phyloP scores from a whole-genome alignment of 805 yeast species.

The Suhomyces sp. region DNA sequence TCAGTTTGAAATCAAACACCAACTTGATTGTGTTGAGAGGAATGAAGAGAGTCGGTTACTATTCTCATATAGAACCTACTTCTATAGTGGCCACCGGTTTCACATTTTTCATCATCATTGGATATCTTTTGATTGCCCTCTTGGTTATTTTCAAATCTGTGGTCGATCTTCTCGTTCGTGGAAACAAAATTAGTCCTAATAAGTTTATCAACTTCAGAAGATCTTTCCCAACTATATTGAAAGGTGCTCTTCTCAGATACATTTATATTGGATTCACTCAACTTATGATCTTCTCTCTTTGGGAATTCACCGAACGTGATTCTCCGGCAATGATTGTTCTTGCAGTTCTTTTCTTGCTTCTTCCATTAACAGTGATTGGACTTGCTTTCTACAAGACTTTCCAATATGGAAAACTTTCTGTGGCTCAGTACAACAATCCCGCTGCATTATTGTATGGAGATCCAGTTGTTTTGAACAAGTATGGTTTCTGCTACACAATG shows the following conservation, averaged over 20 bases:
- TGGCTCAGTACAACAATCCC: conserved; percentile 64
- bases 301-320: conserved; percentile 82
- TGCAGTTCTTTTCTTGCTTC: conserved; percentile 66
- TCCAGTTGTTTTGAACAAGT: conserved; percentile 64
- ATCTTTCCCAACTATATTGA: conserved; percentile 59
- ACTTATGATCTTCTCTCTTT: conserved; percentile 69
- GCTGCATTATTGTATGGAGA: conserved; percentile 88
- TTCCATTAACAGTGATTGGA: conserved; percentile 56
- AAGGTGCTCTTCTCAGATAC: conserved; percentile 77
- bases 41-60: conserved; percentile 76
- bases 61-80: conserved; percentile 76
- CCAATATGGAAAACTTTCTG: conserved; percentile 60
- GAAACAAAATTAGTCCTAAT: conserved; percentile 48
- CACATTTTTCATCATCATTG: conserved; percentile 77
- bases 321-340: conserved; percentile 86
- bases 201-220: conserved; percentile 49
- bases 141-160: conserved; percentile 54
- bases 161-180: conserved; percentile 45
- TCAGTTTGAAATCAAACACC: conserved; percentile 47
- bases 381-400: conserved; percentile 67
- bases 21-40: conserved; percentile 74
- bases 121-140: conserved; percentile 64
- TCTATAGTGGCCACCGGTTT: conserved; percentile 83
- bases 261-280: conserved; percentile 85
- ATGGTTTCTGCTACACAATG: conserved; percentile 89